phyloP scores from a whole-genome alignment of 345 rosid genomes.

The Sonneratia caseolaris region DNA sequence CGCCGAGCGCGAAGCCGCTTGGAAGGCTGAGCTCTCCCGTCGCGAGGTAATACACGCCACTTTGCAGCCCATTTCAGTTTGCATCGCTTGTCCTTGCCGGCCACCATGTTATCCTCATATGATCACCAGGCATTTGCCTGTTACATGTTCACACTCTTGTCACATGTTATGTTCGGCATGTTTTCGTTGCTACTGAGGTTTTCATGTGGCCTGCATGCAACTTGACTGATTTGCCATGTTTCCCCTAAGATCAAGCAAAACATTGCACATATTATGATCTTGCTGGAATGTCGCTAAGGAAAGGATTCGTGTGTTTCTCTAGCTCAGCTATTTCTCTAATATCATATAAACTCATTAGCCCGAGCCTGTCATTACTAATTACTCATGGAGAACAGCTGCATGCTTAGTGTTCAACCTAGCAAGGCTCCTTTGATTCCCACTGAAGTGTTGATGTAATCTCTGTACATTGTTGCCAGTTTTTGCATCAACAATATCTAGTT shows the following conservation, averaged over 20 bases:
- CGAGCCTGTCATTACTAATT: neutral
- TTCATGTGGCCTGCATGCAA: too few relatives aligned
- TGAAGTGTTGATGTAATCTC: neutral
- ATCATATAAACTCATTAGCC: neutral
- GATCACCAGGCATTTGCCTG: neutral
- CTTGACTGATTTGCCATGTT: neutral
- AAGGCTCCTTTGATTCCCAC: neutral
- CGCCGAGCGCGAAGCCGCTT: slow-evolving; percentile 93
- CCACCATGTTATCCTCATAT: neutral
- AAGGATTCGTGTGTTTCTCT: neutral
- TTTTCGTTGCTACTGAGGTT: too few relatives aligned
- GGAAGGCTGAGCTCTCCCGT: slow-evolving; percentile 98
- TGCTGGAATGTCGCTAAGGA: neutral
- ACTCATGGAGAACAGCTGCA: neutral
- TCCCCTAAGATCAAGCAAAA: neutral
- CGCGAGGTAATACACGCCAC: slow-evolving; percentile 44
- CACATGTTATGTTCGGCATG: too few relatives aligned
- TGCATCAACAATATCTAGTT: too few relatives aligned
- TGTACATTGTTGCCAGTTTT: too few relatives aligned
- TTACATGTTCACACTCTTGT: neutral
- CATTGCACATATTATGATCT: neutral
- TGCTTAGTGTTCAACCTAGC: neutral
- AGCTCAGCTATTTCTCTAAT: neutral
- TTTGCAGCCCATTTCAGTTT: too few relatives aligned
- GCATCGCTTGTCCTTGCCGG: too few relatives aligned